Evolutionary conservation across 2,329 filamentous ascomycete genomes (phyloP), one percentile per base, ranked within the genome.

Genomic region (Talaromyces amestolkiae): DNA sequence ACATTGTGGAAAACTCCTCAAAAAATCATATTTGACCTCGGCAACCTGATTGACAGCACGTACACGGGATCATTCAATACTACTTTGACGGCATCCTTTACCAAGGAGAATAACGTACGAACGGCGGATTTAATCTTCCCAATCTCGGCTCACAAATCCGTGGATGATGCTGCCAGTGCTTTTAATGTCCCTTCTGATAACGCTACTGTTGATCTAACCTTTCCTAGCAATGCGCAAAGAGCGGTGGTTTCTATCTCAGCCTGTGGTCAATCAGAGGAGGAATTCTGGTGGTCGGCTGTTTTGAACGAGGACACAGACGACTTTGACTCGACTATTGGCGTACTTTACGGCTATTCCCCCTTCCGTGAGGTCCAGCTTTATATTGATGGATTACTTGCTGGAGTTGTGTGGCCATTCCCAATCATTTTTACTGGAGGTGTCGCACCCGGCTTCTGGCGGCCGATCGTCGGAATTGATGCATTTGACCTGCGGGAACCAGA

Each of bases 221-320:
- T 96, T 51, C 91, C 91, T 2, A 81, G 78, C 59, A 89, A 91
- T 71, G 83, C 84, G 22, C 85, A 86, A 62, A 87, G 88, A 65
- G 92, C 91, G 19, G 85, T 93, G 9, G 86, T 94, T 64, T 87
- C 90, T 0, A 83, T 95, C n/a, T 87, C 89, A 9, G 90, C 91
- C 17, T 92, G 88, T 69, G 92, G 91, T 0, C 92, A 95, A 74
- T 84, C 84, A 0, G 79, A 83, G 17, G 92, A 95, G 78, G 92
- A 96, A 74, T 94, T 94, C 72, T 96, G 92, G 91, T 95, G 90
- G 87, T 86, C 84, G 65, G 94, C 94, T 72, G 87, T 92, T 1
- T 84, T 90, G 2, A 83, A 88, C 51, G 85, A 85, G 10, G 84
- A 88, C 68, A 81, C 81, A 3, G 68, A 83, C 41, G 83, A 84